These are phyloP conservation scores for Grigorovia transvaalensis DNA, from an alignment of 805 yeast species.

Conservation along the genomic window DNA sequence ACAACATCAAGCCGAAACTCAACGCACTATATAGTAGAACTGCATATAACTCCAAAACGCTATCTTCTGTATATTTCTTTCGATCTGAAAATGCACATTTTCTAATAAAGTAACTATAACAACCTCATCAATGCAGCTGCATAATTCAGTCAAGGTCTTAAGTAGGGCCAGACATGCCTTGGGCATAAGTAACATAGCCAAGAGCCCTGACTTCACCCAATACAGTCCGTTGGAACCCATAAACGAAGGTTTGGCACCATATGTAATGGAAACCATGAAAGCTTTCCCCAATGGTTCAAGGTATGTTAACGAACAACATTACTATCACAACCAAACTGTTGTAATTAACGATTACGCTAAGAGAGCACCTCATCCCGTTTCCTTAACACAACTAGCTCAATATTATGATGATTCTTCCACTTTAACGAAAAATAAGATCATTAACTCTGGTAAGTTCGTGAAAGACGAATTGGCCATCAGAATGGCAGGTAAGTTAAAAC, in stretches of 20 bases:
- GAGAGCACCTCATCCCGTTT: constrained; percentile 76
- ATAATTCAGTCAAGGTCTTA: neutral
- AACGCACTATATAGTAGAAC: too few species aligned
- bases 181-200: constrained; percentile 17
- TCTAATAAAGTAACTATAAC: neutral
- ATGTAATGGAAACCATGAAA: constrained; percentile 26
- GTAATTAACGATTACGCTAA: constrained; percentile 25
- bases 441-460: constrained; percentile 82
- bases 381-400: constrained; percentile 80
- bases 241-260: constrained; percentile 27
- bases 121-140: neutral
- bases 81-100: neutral
- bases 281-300: constrained; percentile 35
- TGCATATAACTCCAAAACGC: neutral
- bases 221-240: constrained; percentile 28
- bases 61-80: too few species aligned
- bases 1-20: too few species aligned
- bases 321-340: constrained; percentile 48
- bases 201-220: constrained; percentile 28
- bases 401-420: constrained; percentile 57
- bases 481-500: constrained; percentile 67
- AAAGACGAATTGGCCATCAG: constrained; percentile 76
- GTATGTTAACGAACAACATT: constrained; percentile 59
- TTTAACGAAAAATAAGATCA: constrained; percentile 63
- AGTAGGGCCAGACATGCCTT: constrained; percentile 11